Evolutionary conservation across 2,329 filamentous ascomycete species (phyloP), one percentile per base, ranked within the genome.

Genomic region (Ilyonectria mors-panacis): DNA sequence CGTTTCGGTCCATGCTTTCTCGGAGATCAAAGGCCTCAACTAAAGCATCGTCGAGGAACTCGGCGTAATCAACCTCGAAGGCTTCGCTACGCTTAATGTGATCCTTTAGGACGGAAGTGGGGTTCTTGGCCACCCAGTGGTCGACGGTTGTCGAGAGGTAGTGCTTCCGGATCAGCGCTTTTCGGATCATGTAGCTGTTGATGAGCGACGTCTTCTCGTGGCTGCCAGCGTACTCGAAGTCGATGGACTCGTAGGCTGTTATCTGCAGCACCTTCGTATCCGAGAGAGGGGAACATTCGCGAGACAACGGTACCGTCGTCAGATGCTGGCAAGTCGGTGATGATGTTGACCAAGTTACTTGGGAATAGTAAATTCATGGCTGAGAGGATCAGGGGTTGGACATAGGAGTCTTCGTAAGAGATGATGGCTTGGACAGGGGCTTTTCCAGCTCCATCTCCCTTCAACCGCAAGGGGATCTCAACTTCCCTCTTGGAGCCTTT

Each of bases 131-230:
- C 6, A 93, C 85, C 94, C 95, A 98, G 77, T 93, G 92, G 53
- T 93, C 88, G 23, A 97, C 89, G 0, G 95, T 98, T 21, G 91
- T 89, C 4, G 92, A 92, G 3, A 99, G 87, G 78, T 96, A 98
- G 80, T 99, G 96, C 81, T 99, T 99, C 66, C 96, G 90, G 75
- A 98, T 98, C 21, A 99, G 86, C 0, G 96, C 96, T 84, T 98
- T 98, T 76, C 96, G 93, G 78, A 98, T 97, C 77, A 98, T 88
- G 81, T 98, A 98, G 77, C 94, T 93, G 81, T 98, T 98, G 73
- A 93, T 86, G 2, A 97, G 85, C 12, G 87, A 89, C 0, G 88
- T 89, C 0, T 81, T 78, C 0, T 92, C 82, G 72, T 94, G 85
- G 1, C 84, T 79, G 64, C 92, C 85, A 19, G 93, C 87, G 75